Evolutionary conservation across 2,329 filamentous ascomycete species (phyloP), one percentile per base, ranked within the genome.

Genomic region (Trematosphaeria pertusa): DNA sequence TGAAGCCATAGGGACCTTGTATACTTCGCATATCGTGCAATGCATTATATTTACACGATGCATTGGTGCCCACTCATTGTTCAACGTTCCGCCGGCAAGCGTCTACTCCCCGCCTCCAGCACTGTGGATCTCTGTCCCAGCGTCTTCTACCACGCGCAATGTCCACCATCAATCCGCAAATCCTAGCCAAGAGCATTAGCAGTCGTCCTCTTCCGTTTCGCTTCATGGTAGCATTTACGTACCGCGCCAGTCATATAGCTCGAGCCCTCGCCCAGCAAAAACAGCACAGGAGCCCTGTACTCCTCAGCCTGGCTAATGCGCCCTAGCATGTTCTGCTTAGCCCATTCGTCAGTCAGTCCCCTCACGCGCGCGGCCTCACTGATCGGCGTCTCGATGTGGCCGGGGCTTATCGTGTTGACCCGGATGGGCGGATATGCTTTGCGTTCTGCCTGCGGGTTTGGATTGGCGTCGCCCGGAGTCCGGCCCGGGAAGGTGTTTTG

Each of bases 171-270:
- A 14, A 77, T 70, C 17, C 73, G 62, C 37, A 76, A 61, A 54
- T 75, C 71, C 47, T 62, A 14, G 11, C 10, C 6, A n/a, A 15
- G 2, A 17, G 4, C 5, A 18, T 48, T 11, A 42, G 38, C n/a
- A n/a, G 24, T 28, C 24, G 24, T 28, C 24, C 7, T 7, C 24
- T 28, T 28, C 24, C 12, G 7, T 28, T 37, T 5, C 43, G n/a
- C 15, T 3, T 10, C 4, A 14, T 10, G n/a, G 12, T 33, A 20
- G 14, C 12, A 35, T 36, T 4, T 3, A 55, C 54, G 43, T 37
- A 53, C 58, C 15, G 73, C 65, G 15, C 74, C 82, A 8, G 83
- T 86, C 49, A 91, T 85, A 71, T 92, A 93, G 38, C 78, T 79
- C 40, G 84, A 85, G 6, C 58, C 64, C 2, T 62, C 59, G 1